Evolutionary conservation across 768 basidiomycete genomes (phyloP).

Genomic region (Boletus subparvulus): DNA sequence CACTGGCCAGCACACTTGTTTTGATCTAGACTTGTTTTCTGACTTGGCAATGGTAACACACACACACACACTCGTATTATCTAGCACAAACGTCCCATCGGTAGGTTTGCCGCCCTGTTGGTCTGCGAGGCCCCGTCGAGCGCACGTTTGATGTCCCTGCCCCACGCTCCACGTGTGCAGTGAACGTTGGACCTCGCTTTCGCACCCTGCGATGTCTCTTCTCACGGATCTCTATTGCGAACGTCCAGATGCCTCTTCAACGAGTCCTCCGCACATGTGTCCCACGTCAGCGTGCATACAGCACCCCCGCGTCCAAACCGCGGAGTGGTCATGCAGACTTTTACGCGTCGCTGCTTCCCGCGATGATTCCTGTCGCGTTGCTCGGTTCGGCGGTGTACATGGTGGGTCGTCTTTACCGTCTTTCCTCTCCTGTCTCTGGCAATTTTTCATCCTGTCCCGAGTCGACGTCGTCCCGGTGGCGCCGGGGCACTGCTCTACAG

Average conservation of each 20-base stretch:
- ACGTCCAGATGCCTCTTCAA: background rate
- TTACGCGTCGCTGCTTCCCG: slow-evolving; percentile 69
- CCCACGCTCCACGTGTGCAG: background rate
- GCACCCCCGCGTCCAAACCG: slow-evolving; percentile 8
- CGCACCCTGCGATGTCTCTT: too few relatives aligned
- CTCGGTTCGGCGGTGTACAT: slow-evolving; percentile 80
- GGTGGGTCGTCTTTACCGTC: slow-evolving; percentile 38
- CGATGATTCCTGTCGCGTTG: slow-evolving; percentile 76
- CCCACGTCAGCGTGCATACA: slow-evolving; percentile 4
- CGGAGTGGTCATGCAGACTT: slow-evolving; percentile 58
- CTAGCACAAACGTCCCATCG: background rate
- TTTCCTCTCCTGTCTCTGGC: slow-evolving; percentile 2
- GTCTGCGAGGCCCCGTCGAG: too few relatives aligned
- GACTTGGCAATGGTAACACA: slow-evolving; percentile 7
- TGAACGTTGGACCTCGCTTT: too few relatives aligned
- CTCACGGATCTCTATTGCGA: too few relatives aligned
- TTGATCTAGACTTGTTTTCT: slow-evolving; percentile 9
- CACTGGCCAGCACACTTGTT: background rate
- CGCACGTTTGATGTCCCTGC: background rate
- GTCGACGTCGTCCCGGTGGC: slow-evolving; percentile 4
- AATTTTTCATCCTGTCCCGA: background rate
- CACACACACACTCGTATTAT: slow-evolving; percentile 8
- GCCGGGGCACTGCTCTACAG: slow-evolving; percentile 6
- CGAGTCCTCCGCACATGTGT: slow-evolving; percentile 1
- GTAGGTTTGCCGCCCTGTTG: too few relatives aligned